Conservation (phyloP, 805 yeast genomes). For the Kazachstania kunashirensis region DNA sequence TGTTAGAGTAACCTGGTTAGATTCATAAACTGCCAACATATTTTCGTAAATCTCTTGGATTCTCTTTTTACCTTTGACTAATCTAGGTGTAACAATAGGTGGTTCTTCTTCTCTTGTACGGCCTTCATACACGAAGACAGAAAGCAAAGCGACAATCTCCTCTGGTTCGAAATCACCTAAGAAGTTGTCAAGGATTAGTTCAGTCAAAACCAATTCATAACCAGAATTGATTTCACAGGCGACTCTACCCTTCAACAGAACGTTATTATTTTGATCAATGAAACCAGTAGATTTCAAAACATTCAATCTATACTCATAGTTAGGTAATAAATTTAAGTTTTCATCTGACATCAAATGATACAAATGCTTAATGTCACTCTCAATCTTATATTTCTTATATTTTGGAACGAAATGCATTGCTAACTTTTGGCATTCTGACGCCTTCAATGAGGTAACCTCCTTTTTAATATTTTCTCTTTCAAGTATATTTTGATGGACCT, state of each 20-base stretch:
- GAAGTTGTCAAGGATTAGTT: conserved; percentile 81
- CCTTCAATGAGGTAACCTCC: conserved; percentile 13
- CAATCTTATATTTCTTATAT: conserved; percentile 37
- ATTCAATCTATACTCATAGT: conserved; percentile 78
- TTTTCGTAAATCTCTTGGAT: conserved; percentile 62
- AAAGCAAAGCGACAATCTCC: conserved; percentile 89
- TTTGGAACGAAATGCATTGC: conserved; percentile 36
- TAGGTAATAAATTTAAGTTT: conserved; percentile 82
- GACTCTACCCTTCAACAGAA: conserved; percentile 74
- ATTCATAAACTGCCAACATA: conserved; percentile 50
- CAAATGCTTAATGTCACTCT: conserved; percentile 43
- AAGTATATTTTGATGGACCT: conserved; percentile 23
- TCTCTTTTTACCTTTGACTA: conserved; percentile 58
- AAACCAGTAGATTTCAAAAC: conserved; percentile 74
- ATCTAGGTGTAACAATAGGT: conserved; percentile 58
- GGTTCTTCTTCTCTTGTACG: conserved; percentile 51
- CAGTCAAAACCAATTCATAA: conserved; percentile 83
- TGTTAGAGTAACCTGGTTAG: conserved; percentile 64
- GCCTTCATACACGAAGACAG: conserved; percentile 92
- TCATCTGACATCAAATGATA: conserved; percentile 69
- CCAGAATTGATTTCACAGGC: conserved; percentile 91
- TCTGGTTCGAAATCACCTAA: conserved; percentile 89
- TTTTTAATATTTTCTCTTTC: conserved; percentile 22
- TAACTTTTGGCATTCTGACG: conserved; percentile 36
- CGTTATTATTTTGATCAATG: conserved; percentile 64